Conservation (phyloP, 345 rosid species). For the Kernera saxatilis region DNA sequence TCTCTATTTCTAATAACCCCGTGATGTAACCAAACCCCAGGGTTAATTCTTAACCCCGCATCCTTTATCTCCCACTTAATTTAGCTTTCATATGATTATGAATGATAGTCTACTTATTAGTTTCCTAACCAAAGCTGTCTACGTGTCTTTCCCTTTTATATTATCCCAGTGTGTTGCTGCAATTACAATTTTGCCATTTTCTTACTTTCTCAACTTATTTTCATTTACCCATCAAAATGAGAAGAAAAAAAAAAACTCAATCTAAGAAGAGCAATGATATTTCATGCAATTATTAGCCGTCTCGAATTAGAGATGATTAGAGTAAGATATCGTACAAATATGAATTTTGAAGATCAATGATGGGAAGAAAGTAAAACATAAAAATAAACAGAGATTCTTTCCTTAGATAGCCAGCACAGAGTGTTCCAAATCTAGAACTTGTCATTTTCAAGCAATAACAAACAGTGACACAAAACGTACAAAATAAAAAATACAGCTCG, state of each 20-base stretch:
- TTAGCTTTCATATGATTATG: slow-evolving; percentile 1
- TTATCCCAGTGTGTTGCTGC: neutral
- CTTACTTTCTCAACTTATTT: too few relatives aligned
- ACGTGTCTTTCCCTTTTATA: neutral
- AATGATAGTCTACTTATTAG: neutral
- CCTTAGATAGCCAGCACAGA: slow-evolving; percentile 30
- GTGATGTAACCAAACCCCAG: slow-evolving; percentile 22
- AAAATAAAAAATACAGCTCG: slow-evolving; percentile 18
- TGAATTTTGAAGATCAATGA: neutral
- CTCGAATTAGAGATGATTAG: neutral
- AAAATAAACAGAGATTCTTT: slow-evolving; percentile 30
- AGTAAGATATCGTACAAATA: too few relatives aligned
- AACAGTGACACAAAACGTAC: neutral
- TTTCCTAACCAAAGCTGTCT: neutral
- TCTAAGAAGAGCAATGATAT: too few relatives aligned
- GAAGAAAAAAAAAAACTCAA: too few relatives aligned
- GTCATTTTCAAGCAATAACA: slow-evolving; percentile 27
- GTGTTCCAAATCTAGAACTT: slow-evolving; percentile 32
- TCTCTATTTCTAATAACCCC: neutral
- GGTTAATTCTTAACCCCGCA: slow-evolving; percentile 19
- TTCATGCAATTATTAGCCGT: too few relatives aligned
- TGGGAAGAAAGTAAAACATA: neutral
- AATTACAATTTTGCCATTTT: neutral
- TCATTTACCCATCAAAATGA: too few relatives aligned
- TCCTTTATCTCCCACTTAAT: slow-evolving; percentile 8